Percentiles rank a stretch among this genome's conserved stretches.
These are phyloP conservation scores for Lodderomyces metapsilosis DNA, from an alignment of 1,139 yeast species.

Conservation along the genomic window DNA sequence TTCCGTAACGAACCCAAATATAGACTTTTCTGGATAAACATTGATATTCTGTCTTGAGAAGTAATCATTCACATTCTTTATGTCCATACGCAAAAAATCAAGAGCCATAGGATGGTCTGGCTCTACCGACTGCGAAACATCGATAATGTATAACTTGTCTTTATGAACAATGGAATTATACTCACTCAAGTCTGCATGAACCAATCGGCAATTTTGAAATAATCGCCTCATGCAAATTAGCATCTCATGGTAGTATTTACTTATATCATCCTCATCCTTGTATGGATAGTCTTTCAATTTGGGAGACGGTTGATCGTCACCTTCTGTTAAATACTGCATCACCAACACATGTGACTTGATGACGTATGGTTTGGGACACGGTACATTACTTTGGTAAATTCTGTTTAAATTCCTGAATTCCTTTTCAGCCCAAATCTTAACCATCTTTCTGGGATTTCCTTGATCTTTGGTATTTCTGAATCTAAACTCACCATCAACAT, in stretches of 20 bases:
- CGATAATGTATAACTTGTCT: conserved; percentile 81
- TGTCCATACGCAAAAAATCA: conserved; percentile 95
- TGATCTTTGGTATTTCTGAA: conserved; percentile 82
- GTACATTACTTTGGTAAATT: conserved; percentile 67
- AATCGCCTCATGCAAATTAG: conserved; percentile 80
- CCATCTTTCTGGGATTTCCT: conserved; percentile 96
- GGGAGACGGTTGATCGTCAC: conserved; percentile 85
- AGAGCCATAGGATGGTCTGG: conserved; percentile 97
- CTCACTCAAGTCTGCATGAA: conserved; percentile 96
- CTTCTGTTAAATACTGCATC: conserved; percentile 85
- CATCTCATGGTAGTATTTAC: conserved; percentile 71
- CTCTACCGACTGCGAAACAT: conserved; percentile 96
- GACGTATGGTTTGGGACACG: conserved; percentile 90
- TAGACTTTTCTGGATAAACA: conserved; percentile 75
- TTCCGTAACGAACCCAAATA: conserved; percentile 70
- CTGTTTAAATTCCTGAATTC: conserved; percentile 92
- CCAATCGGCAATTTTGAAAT: conserved; percentile 84
- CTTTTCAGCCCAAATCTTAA: conserved; percentile 97
- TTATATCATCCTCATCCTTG: conserved; percentile 61
- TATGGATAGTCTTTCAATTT: conserved; percentile 79
- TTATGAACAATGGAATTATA: conserved; percentile 88
- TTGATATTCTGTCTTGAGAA: conserved; percentile 69
- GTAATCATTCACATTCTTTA: conserved; percentile 89
- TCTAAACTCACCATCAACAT: conserved; percentile 94
- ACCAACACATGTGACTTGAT: conserved; percentile 87